These are phyloP conservation scores for Fraxinus latifolia DNA, from an alignment of 305 asterid species.

Conservation along the genomic window DNA sequence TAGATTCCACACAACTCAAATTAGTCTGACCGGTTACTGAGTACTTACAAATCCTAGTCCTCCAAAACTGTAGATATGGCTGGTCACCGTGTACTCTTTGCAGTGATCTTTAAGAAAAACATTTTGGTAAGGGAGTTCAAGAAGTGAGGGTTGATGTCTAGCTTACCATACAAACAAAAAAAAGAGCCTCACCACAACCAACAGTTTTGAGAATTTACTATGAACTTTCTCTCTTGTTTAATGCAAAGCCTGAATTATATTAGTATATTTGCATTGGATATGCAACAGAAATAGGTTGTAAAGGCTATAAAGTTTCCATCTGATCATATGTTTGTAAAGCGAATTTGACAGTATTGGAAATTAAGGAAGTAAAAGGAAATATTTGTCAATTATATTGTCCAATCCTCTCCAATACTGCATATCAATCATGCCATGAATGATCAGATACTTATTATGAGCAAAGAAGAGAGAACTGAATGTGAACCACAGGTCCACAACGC, in stretches of 20 bases:
- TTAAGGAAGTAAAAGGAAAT: no score
- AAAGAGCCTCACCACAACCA: slow-evolving; percentile 36
- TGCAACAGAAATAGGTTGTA: not conserved
- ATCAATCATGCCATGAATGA: no score
- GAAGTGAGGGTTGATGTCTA: not conserved
- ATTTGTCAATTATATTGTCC: no score
- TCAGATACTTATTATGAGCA: slow-evolving; percentile 32
- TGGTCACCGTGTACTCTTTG: slow-evolving; percentile 24
- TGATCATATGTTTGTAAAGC: no score
- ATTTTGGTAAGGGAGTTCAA: slow-evolving; percentile 37
- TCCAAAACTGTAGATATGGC: slow-evolving; percentile 32
- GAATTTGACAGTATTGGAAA: no score
- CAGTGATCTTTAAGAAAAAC: slow-evolving; percentile 29
- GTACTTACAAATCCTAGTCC: slow-evolving; percentile 37
- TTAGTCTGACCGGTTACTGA: not conserved
- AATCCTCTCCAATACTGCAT: no score
- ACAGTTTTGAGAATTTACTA: slow-evolving; percentile 25
- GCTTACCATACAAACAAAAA: slow-evolving; percentile 16
- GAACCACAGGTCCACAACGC: slow-evolving; percentile 33
- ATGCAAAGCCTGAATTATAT: no score
- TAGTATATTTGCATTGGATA: not conserved
- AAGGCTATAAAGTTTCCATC: no score
- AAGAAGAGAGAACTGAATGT: slow-evolving; percentile 41
- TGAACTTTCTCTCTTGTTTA: slow-evolving; percentile 27
- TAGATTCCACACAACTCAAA: no score